Evolutionary conservation across 108 stramenopile genomes (phyloP), one percentile per base, ranked within the genome.

Genomic region (Pseudonitzschia delicatissima): DNA sequence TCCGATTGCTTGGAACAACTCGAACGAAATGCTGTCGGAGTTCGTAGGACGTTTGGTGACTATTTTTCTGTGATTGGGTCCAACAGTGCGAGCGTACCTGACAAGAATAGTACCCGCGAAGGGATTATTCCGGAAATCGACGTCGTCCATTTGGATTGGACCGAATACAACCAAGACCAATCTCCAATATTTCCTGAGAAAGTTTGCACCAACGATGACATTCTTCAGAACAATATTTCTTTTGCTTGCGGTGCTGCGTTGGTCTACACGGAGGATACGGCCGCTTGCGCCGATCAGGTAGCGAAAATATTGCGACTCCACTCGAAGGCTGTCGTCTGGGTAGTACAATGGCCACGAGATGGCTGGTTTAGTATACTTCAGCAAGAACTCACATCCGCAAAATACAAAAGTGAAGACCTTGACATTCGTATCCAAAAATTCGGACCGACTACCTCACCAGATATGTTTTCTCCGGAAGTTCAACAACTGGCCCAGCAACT

Each of bases 331-430:
- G 62, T 45, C 28, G 40, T 62, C 23, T 62, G 62, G 62, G 36
- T 62, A 5, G 62, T 62, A 3, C 62, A 62, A 12, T 62, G 33
- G 35, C 62, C 62, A 62, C 62, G 62, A 15, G 25, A 45, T 23
- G 62, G 62, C 1, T 62, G 62, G 62, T 62, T 62, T 23, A 4
- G 44, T 23, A 39, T 62, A 17, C 44, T 62, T 62, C 62, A 62
- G 36, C 42, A 44, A n/a, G 17, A 44, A 44, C 7, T 44, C 5
- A 5, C 2, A 6, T 44, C 42, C 6, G 4, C 3, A n/a, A 44
- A n/a, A n/a, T n/a, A 44, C 42, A 44, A 44, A 44, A 13, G 42
- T 6, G 42, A 44, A 13, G 42, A 6, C n/a, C 42, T 44, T 13
- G n/a, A 44, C 42, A 44, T 44, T 44, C 7, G 6, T n/a, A 44